A percentile compares a stretch with the other conserved stretches of the same genome.
Conservation (phyloP, 1,139 yeast species). For the Candida tropicalis region DNA sequence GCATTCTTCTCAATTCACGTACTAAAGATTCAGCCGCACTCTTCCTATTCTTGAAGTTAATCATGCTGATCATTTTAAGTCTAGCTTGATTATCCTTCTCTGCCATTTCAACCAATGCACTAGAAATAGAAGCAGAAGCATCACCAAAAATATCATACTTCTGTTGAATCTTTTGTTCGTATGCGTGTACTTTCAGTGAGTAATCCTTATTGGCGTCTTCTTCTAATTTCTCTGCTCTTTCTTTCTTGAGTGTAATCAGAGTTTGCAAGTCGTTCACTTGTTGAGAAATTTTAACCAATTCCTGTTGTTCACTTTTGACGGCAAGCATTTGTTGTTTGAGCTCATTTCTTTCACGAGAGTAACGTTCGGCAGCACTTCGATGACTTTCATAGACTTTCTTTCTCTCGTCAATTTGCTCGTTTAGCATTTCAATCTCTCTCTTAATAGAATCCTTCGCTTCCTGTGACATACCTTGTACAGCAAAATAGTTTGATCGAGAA, state of each 20-base stretch:
- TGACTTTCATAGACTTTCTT: slow-evolving; percentile 6
- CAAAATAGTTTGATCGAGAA: slow-evolving; percentile 38
- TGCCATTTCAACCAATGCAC: slow-evolving; percentile 21
- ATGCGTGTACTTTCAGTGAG: slow-evolving; percentile 27
- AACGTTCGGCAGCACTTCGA: background rate
- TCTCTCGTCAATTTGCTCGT: slow-evolving; percentile 8
- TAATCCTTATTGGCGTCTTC: slow-evolving; percentile 31
- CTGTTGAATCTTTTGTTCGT: slow-evolving; percentile 27
- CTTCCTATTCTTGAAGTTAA: slow-evolving; percentile 40
- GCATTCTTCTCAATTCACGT: slow-evolving; percentile 36
- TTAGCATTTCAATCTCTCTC: slow-evolving; percentile 2
- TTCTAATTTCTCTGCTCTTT: slow-evolving; percentile 28
- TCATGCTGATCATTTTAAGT: slow-evolving; percentile 22
- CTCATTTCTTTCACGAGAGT: slow-evolving; percentile 14
- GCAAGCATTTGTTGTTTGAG: slow-evolving; percentile 21
- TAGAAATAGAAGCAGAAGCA: slow-evolving; percentile 18
- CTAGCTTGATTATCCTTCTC: slow-evolving; percentile 24
- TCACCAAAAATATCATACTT: slow-evolving; percentile 25
- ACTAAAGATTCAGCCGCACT: slow-evolving; percentile 33
- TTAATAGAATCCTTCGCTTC: slow-evolving; percentile 30
- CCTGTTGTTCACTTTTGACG: slow-evolving; percentile 18
- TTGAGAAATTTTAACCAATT: slow-evolving; percentile 16
- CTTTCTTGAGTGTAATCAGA: slow-evolving; percentile 24
- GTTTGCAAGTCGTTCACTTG: slow-evolving; percentile 21
- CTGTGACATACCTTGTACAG: slow-evolving; percentile 45